Conservation (phyloP, 176 grass and related monocot species). For the Juncus effusus region DNA sequence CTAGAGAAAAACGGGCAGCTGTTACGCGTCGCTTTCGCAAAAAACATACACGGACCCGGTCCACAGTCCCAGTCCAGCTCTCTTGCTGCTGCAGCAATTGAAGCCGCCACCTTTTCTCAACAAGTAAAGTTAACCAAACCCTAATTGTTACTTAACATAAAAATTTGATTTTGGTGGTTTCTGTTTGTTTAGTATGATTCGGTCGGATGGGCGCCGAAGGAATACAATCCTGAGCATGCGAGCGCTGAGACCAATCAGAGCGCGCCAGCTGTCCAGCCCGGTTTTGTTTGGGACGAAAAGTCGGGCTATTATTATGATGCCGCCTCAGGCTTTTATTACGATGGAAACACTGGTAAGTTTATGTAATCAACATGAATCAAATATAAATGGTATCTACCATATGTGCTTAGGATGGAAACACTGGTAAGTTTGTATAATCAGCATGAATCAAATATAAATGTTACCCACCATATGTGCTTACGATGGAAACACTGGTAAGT, state of each 20-base stretch:
- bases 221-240: slow-evolving; percentile 75
- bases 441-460: not conserved
- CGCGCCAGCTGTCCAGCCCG: slow-evolving; percentile 54
- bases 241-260: slow-evolving; percentile 37
- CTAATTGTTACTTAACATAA: not conserved
- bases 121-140: slow-evolving; percentile 42
- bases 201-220: slow-evolving; percentile 89
- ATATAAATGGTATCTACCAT: slow-evolving; percentile 2
- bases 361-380: slow-evolving; percentile 1
- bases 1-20: slow-evolving; percentile 94
- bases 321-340: slow-evolving; percentile 96
- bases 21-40: slow-evolving; percentile 90
- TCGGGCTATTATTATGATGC: slow-evolving; percentile 99
- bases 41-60: slow-evolving; percentile 83
- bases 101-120: slow-evolving; percentile 98
- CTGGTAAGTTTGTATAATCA: not conserved
- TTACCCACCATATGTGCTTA: slow-evolving; percentile 13
- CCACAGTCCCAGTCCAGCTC: slow-evolving; percentile 68
- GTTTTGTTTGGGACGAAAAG: slow-evolving; percentile 99
- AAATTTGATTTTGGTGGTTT: slow-evolving; percentile 2
- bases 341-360: slow-evolving; percentile 87
- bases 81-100: slow-evolving; percentile 94
- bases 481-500: slow-evolving; percentile 94
- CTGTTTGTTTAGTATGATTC: slow-evolving; percentile 69
- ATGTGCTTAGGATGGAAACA: not conserved